Conservation (phyloP, 225 moss, liverwort and hornwort species). For the Marchantia polymorpha region DNA sequence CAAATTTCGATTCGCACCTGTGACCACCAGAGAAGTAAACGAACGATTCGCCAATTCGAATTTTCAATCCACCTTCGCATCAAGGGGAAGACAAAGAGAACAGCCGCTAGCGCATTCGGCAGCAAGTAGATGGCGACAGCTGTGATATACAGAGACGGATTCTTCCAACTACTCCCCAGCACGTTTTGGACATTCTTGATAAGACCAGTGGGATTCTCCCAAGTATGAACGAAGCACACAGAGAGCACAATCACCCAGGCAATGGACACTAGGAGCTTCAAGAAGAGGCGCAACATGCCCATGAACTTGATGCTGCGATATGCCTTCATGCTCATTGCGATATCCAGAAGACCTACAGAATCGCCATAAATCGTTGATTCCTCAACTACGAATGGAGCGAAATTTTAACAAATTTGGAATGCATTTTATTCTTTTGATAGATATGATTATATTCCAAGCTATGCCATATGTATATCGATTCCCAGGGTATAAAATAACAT, state of each 20-base stretch:
- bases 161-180: constrained; percentile 74
- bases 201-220: constrained; percentile 69
- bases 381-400: background rate
- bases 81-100: constrained; percentile 86
- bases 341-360: constrained; percentile 54
- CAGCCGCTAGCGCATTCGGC: constrained; percentile 75
- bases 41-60: constrained; percentile 77
- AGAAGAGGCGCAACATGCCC: constrained; percentile 66
- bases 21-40: constrained; percentile 90
- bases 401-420: no score
- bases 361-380: background rate
- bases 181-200: constrained; percentile 61
- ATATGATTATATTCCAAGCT: background rate
- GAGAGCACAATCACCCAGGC: constrained; percentile 90
- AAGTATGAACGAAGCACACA: constrained; percentile 76
- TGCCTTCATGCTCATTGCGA: constrained; percentile 61
- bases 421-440: no score
- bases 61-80: constrained; percentile 87
- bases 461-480: background rate
- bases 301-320: constrained; percentile 63
- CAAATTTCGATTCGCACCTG: constrained; percentile 49
- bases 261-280: constrained; percentile 69
- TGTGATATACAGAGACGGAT: constrained; percentile 69
- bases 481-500: background rate
- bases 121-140: constrained; percentile 72